Evolutionary conservation across 371 early-diverging fungal species (phyloP), one percentile per base, ranked within the genome.

Genomic region (Basidiobolus meristosporus): DNA sequence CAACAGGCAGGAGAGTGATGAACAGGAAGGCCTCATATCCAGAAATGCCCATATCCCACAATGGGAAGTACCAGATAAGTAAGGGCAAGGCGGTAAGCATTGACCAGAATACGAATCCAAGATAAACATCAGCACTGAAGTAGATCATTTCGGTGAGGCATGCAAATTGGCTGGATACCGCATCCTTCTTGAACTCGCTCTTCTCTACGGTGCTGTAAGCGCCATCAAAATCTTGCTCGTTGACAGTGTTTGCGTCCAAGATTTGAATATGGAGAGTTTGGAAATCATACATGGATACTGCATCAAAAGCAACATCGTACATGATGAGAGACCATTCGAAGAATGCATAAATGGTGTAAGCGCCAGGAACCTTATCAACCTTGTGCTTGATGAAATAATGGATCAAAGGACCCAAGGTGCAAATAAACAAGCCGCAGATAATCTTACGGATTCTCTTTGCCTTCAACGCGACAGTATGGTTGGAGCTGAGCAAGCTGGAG

Each of bases 21-120:
- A 82, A 60, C 43, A 84, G 53, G 36, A 73, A 72, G 1, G 70
- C 74, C 48, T 84, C 84, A 51, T 68, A 77, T 16, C 84, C 84
- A 11, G 80, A 79, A 42, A 82, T 63, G 9, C 84, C 84, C 82
- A 84, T 82, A 54, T 79, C 66, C 78, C 81, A 84, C 36, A 84
- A 54, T 14, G 84, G 84, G 48, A 84, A 84, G 48, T 78, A 82
- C 84, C 84, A 84, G 37, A 82, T 73, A 38, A 73, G 60, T 17
- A 79, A 48, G 0, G 79, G 69, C 32, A 82, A 54, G 16, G 81
- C 70, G 0, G 82, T 80, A 41, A 80, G 59, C 56, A 74, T 68
- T 16, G 81, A 77, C 84, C 84, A 84, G 44, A 77, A 78, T 15
- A 77, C 63, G 51, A 76, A 81, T 64, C 73, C 69, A 30, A 74